These are phyloP conservation scores for Colletotrichum sidae DNA, from an alignment of 2,329 filamentous ascomycete genomes.

Conservation along the genomic window DNA sequence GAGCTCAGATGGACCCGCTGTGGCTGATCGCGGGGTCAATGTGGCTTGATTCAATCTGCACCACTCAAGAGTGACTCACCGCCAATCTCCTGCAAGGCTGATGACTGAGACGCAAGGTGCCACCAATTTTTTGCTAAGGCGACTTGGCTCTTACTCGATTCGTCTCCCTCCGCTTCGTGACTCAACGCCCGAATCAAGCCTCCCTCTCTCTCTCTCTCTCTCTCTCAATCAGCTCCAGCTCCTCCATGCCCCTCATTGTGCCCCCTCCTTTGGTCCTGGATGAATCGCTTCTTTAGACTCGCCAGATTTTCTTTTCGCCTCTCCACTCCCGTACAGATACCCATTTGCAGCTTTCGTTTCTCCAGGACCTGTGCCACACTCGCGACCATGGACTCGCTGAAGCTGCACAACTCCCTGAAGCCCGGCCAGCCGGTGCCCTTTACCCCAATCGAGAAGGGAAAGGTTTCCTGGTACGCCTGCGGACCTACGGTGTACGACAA, in stretches of 20 bases:
- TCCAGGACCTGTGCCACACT: slow-evolving; percentile 50
- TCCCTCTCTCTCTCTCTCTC: not conserved
- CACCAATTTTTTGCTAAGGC: slow-evolving; percentile 22
- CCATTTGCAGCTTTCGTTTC: slow-evolving; percentile 39
- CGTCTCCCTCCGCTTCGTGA: slow-evolving; percentile 21
- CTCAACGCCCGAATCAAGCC: slow-evolving; percentile 4
- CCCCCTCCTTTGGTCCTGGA: slow-evolving; percentile 40
- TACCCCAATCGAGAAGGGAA: slow-evolving; percentile 75
- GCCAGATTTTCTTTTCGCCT: slow-evolving; percentile 43
- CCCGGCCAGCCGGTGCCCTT: slow-evolving; percentile 80
- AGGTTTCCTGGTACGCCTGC: slow-evolving; percentile 89
- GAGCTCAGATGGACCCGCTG: not conserved
- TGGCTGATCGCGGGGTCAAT: slow-evolving; percentile 32
- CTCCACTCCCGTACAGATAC: slow-evolving; percentile 40
- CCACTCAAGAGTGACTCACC: slow-evolving; percentile 22
- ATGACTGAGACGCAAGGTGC: slow-evolving; percentile 10
- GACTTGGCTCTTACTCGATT: slow-evolving; percentile 22
- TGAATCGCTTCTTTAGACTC: slow-evolving; percentile 47
- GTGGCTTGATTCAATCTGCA: accelerated
- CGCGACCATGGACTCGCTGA: slow-evolving; percentile 67
- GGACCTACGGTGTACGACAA: slow-evolving; percentile 89
- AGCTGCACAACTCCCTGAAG: slow-evolving; percentile 83
- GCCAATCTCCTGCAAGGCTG: slow-evolving; percentile 31
- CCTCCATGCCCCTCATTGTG: slow-evolving; percentile 10
- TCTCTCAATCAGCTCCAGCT: not conserved